phyloP scores from a whole-genome alignment of 352 stramenopile species.

The Pythium apleroticum region DNA sequence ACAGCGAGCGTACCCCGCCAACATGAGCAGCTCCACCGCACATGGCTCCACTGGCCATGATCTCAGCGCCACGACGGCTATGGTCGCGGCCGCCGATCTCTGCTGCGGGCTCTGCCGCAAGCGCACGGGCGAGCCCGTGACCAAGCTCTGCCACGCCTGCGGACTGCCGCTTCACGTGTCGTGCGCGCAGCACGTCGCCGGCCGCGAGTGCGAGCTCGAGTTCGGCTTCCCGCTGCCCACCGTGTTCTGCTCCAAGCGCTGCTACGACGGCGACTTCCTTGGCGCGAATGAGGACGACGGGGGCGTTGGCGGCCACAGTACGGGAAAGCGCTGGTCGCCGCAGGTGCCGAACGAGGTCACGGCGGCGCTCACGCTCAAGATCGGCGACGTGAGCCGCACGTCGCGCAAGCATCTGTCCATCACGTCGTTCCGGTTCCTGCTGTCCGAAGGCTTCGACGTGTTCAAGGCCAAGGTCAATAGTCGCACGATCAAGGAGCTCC shows the following conservation, averaged over 20 bases:
- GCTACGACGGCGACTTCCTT: constrained; percentile 36
- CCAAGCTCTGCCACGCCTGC: constrained; percentile 40
- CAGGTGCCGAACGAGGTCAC: constrained; percentile 66
- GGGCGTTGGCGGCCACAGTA: not conserved
- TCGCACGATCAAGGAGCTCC: constrained; percentile 53
- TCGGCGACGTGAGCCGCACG: constrained; percentile 65
- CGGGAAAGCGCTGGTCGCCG: constrained; percentile 22
- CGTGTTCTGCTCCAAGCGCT: constrained; percentile 43
- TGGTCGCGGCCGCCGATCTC: constrained; percentile 24
- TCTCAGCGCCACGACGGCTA: constrained; percentile 14
- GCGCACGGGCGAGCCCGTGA: constrained; percentile 33
- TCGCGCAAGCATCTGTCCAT: constrained; percentile 70
- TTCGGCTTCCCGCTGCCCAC: constrained; percentile 34
- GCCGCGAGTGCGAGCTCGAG: constrained; percentile 36
- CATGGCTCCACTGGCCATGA: constrained; percentile 3
- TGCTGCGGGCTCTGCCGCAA: constrained; percentile 36
- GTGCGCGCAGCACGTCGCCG: constrained; percentile 38
- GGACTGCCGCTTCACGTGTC: constrained; percentile 35
- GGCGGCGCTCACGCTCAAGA: constrained; percentile 70
- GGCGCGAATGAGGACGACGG: not conserved
- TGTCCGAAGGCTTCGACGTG: constrained; percentile 74
- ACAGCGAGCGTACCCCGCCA: not conserved
- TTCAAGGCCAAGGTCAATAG: constrained; percentile 69
- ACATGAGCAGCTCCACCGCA: constrained; percentile 8
- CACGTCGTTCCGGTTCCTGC: constrained; percentile 58